phyloP scores from a whole-genome alignment of 192 early-diverging fungal genomes.

The Entomortierella parvispora region DNA sequence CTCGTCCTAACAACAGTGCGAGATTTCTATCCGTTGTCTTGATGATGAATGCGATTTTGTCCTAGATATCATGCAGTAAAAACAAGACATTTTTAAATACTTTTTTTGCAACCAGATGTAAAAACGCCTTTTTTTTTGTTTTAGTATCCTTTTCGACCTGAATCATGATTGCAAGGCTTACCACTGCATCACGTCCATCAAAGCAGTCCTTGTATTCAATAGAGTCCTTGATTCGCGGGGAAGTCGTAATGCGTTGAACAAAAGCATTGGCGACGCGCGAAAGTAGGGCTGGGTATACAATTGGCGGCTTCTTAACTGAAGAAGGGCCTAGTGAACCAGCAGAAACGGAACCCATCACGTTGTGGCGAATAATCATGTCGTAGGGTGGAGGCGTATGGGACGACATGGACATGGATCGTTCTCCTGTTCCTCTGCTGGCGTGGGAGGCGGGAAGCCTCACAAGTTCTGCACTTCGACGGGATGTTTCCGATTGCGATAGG shows the following conservation, averaged over 20 bases:
- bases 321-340: constrained; percentile 22
- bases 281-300: constrained; percentile 80
- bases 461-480: constrained; percentile 45
- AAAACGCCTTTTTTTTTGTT: background rate
- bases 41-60: constrained; percentile 82
- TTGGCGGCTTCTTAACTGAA: constrained; percentile 45
- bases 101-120: background rate
- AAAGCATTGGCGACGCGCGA: constrained; percentile 77
- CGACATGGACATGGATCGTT: constrained; percentile 42
- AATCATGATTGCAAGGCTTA: constrained; percentile 39
- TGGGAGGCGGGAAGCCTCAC: constrained; percentile 39
- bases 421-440: constrained; percentile 33
- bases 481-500: constrained; percentile 26
- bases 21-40: constrained; percentile 88
- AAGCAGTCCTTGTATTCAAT: constrained; percentile 89
- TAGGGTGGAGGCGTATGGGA: constrained; percentile 34
- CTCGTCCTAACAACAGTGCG: constrained; percentile 86
- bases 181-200: constrained; percentile 89
- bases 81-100: constrained; percentile 14
- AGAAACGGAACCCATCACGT: constrained; percentile 24
- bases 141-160: too few species aligned
- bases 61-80: constrained; percentile 52
- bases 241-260: constrained; percentile 62
- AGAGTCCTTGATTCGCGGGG: constrained; percentile 77
- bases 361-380: constrained; percentile 21